Base-by-base conservation (phyloP, 2,329 filamentous ascomycete genomes). In the Pestalotiopsis fici region DNA sequence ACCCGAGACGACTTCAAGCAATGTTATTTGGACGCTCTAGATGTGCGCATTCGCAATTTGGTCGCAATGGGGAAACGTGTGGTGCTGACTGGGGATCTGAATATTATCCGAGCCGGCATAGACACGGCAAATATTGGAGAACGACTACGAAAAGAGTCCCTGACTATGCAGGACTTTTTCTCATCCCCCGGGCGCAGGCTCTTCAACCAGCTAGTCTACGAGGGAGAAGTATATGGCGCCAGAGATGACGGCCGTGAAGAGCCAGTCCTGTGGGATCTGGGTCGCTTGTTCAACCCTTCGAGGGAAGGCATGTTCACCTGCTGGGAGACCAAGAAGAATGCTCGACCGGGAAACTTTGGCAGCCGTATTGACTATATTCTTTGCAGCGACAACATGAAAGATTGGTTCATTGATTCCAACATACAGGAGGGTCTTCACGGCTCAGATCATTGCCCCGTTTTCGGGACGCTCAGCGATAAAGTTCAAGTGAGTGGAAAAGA, bases 371-470 rank as follows among this genome's bases (percentile, higher is more conserved):
- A 99, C 79, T 98, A 97, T 79, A 87, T 99, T 21, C 85, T 98
- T 3, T 97, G 94, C 77, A 96, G 90, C 71, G 84, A 91, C 54
- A 87, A 88, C 43, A 92, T 97, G 83, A 92, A 90, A 74, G 82
- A 87, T 64, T 98, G 95, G 94, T 92, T 97, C 74, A 83, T 82
- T 28, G 88, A 90, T 56, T 88, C 93, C 6, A 90, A 98, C 74
- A 98, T 98, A 37, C 96, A 98, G 77, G 94, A 97, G 79, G 95
- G 95, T 0, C 82, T 98, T 25, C 91, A 97, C 86, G 96, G 96
- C 0, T 98, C 95, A 1, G 96, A 99, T 76, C 96, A 99, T 78
- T 99, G 96, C 74, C 96, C 96, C 0, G 95, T 98, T 1, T 98
- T 92, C 77, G 94, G 91, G 0, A 85, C 87, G 2, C 83, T 97